phyloP scores from a whole-genome alignment of 2,329 filamentous ascomycete species.

The Trichoderma atrobrunneum region DNA sequence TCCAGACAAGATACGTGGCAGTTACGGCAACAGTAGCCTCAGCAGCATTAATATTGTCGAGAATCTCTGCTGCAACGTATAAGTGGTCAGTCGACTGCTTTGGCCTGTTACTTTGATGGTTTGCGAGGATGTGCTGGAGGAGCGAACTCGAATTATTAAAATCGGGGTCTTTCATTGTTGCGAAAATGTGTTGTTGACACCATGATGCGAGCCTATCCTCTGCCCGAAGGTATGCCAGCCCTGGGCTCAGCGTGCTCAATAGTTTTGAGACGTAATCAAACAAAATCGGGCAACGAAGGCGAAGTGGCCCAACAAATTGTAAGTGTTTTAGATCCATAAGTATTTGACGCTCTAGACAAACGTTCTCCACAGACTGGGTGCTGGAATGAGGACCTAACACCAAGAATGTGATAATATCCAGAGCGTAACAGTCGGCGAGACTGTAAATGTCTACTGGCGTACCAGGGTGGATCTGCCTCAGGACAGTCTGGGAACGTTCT shows the following conservation, averaged over 20 bases:
- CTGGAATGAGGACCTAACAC: background rate
- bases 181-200: background rate
- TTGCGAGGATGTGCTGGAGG: background rate
- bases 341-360: background rate
- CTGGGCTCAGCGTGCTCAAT: background rate
- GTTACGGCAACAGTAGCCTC: background rate
- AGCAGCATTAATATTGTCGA: background rate
- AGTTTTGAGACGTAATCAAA: background rate
- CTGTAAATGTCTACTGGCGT: background rate
- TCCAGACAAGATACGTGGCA: background rate
- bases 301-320: background rate
- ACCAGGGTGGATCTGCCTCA: background rate
- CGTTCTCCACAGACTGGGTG: background rate
- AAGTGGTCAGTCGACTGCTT: background rate
- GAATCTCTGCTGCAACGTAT: background rate
- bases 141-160: background rate
- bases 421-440: background rate
- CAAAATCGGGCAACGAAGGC: background rate
- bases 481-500: background rate
- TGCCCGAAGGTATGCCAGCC: background rate
- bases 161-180: background rate
- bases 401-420: background rate
- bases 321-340: background rate
- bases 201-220: background rate
- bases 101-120: background rate